Base-by-base conservation (phyloP, 768 basidiomycete species). In the Punctularia strigosozonata region DNA sequence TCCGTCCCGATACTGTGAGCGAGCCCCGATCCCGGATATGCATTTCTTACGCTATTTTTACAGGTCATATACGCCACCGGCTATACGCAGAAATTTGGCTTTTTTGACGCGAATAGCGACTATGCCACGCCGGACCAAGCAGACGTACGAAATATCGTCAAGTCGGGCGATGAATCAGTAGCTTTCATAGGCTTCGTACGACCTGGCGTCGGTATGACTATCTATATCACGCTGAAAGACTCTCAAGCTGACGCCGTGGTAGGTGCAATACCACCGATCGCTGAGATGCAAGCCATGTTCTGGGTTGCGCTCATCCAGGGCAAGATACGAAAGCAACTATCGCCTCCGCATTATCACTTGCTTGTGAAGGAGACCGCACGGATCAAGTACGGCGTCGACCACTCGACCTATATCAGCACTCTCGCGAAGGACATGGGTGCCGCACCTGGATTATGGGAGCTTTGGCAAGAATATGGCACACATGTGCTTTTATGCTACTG, bases 381-480 rank as follows among this genome's bases (percentile, higher is more conserved):
- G 6, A 77, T 78, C 34, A 66, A 67, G 49, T 75, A 78, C 48
- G 75, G 75, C 6, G 75, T 75, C 4, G 75, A 77, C 43, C 69
- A 75, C 50, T 62, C 63, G 13, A 55, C 66, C 41, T 77, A 77
- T 51, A 71, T 72, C 61, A 64, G 67, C 26, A 73, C 71, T 0
- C 53, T 78, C 7, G 75, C 75, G 4, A 64, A 62, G 37, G 76
- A 77, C 47, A 70, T 77, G 26, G 69, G 71, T 7, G 66, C 68
- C 4, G 64, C 69, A 2, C 76, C 76, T 13, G 60, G 63, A 2
- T 55, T 77, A 6, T 54, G 52, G 41, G 58, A 69, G 37, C 55
- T 77, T 1, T 72, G 65, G 62, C 38, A 56, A 38, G 55, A 64
- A 19, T 63, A 75, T 48, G 76, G 75, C 6, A 52, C 55, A 38